Evolutionary conservation across 2,329 filamentous ascomycete genomes (phyloP).

Genomic region (Sarocladiaceae sp.): DNA sequence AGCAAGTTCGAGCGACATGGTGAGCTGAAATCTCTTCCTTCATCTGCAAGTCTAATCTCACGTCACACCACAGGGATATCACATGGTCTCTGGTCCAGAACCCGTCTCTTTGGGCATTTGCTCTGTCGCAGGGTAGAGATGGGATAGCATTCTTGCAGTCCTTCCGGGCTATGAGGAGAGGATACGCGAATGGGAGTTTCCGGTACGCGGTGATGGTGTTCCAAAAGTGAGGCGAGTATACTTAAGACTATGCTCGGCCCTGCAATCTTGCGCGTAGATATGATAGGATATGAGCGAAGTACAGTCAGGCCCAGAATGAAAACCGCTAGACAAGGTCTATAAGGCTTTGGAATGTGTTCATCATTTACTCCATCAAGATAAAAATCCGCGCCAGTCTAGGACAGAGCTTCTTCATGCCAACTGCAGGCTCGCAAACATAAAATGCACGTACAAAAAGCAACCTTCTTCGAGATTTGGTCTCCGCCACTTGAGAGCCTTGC

Average conservation of each 20-base stretch:
- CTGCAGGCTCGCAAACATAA: background rate
- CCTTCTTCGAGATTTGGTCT: background rate
- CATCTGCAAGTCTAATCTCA: too few species aligned
- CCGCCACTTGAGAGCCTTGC: background rate
- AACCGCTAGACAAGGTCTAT: background rate
- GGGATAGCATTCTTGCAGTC: conserved; percentile 57
- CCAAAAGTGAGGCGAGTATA: conserved; percentile 39
- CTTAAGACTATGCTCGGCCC: too few species aligned
- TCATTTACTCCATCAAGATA: too few species aligned
- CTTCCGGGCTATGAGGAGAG: conserved; percentile 57
- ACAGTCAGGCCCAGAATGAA: too few species aligned
- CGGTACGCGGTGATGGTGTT: conserved; percentile 56
- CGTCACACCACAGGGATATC: conserved; percentile 47
- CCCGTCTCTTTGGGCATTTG: conserved; percentile 57
- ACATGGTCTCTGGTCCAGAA: conserved; percentile 57
- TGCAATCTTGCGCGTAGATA: too few species aligned
- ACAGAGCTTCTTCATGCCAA: background rate
- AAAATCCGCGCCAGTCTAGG: too few species aligned
- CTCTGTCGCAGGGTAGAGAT: conserved; percentile 55
- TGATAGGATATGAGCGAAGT: too few species aligned
- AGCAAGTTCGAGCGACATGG: conserved; percentile 57
- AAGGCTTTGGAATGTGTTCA: too few species aligned
- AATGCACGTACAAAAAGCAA: background rate
- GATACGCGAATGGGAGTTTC: conserved; percentile 55
- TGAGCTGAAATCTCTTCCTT: too few species aligned